These are phyloP conservation scores for Amaranthus tricolor DNA, from an alignment of 179 eudicot genomes.

Conservation along the genomic window DNA sequence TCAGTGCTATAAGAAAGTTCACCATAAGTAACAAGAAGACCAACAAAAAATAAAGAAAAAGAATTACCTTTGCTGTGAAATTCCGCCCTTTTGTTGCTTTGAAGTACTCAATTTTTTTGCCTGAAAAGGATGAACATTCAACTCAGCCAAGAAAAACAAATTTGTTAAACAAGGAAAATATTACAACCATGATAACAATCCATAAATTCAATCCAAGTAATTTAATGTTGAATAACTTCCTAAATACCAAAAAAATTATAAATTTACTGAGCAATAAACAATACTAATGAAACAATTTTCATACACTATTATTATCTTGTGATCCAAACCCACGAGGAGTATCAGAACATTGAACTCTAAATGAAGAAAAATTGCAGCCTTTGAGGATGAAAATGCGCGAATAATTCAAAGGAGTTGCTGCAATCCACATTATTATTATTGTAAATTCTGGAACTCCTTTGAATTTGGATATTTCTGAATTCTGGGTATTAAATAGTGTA, in stretches of 20 bases:
- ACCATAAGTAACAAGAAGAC: background rate
- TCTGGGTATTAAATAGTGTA: slow-evolving; percentile 1
- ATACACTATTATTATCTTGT: slow-evolving; percentile 29
- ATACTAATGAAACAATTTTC: background rate
- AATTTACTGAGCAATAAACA: background rate
- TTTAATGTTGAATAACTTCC: background rate
- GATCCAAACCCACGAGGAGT: slow-evolving; percentile 35
- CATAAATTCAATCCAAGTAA: background rate
- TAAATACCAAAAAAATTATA: background rate
- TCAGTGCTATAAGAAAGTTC: background rate
- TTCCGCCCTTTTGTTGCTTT: slow-evolving; percentile 30
- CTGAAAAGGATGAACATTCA: slow-evolving; percentile 27
- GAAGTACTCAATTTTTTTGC: slow-evolving; percentile 31
- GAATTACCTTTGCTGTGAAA: slow-evolving; percentile 30
- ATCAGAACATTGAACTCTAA: slow-evolving; percentile 34
- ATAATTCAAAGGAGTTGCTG: slow-evolving; percentile 28
- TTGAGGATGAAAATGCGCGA: slow-evolving; percentile 16
- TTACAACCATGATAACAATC: background rate
- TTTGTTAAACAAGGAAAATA: background rate
- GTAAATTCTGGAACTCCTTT: background rate
- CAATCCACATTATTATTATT: slow-evolving; percentile 30
- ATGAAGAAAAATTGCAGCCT: slow-evolving; percentile 11
- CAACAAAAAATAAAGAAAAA: background rate
- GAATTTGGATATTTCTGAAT: slow-evolving; percentile 8
- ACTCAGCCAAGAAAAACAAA: background rate